Percentiles rank a stretch among this genome's conserved stretches.
Evolutionary conservation across 306 rosid genomes (phyloP).

Genomic region (Corylus americana): DNA sequence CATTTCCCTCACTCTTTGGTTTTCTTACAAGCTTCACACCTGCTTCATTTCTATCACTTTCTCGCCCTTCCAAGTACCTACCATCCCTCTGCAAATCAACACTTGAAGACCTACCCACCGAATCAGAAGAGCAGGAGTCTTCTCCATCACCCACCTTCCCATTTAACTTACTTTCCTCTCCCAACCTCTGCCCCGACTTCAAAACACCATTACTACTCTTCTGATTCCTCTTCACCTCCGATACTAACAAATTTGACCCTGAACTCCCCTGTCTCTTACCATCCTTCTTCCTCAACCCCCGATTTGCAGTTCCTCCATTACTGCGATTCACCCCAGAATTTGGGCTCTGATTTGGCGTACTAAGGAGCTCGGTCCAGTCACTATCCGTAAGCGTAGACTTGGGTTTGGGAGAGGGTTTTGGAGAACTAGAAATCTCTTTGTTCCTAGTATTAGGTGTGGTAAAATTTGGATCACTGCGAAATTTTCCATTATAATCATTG

Average conservation of each 20-base stretch:
- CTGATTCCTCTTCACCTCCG: slow-evolving; percentile 53
- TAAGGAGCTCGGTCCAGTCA: slow-evolving; percentile 91
- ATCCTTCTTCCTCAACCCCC: slow-evolving; percentile 52
- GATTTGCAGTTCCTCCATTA: slow-evolving; percentile 42
- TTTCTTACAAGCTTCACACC: slow-evolving; percentile 36
- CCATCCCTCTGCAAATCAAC: slow-evolving; percentile 50
- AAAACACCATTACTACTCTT: slow-evolving; percentile 36
- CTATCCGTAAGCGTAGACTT: slow-evolving; percentile 55
- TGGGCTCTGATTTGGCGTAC: slow-evolving; percentile 50
- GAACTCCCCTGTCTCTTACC: slow-evolving; percentile 48
- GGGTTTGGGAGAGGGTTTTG: slow-evolving; percentile 50
- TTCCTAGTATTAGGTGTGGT: slow-evolving; percentile 24
- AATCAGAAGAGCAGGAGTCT: slow-evolving; percentile 54
- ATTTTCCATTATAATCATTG: slow-evolving; percentile 54
- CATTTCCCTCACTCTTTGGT: slow-evolving; percentile 36
- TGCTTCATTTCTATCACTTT: slow-evolving; percentile 30
- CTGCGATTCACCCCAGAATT: slow-evolving; percentile 41
- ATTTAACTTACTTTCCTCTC: slow-evolving; percentile 48
- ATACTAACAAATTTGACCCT: slow-evolving; percentile 30
- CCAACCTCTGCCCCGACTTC: slow-evolving; percentile 40
- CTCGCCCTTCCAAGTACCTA: slow-evolving; percentile 33
- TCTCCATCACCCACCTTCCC: slow-evolving; percentile 62
- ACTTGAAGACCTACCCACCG: slow-evolving; percentile 36
- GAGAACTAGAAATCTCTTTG: slow-evolving; percentile 38
- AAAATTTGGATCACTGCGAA: slow-evolving; percentile 56